phyloP scores from a whole-genome alignment of 768 basidiomycete species.

The Lactarius hengduanensis region DNA sequence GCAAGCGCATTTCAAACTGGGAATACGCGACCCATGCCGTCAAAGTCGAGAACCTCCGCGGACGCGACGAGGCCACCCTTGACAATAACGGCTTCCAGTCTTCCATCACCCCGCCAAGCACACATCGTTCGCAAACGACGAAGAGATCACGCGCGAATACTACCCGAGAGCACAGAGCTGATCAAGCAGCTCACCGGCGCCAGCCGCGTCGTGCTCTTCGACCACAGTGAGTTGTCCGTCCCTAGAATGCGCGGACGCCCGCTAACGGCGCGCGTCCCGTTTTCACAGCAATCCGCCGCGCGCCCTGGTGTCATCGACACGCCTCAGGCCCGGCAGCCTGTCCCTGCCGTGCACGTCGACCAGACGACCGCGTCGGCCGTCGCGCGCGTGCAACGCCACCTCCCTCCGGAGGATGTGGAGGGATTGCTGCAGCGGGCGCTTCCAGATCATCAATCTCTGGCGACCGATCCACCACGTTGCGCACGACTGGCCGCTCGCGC shows the following conservation, averaged over 20 bases:
- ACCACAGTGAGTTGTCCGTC: slow-evolving; percentile 50
- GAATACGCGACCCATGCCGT: slow-evolving; percentile 35
- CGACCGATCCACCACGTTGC: slow-evolving; percentile 48
- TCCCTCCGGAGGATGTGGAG: slow-evolving; percentile 41
- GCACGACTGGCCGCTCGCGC: slow-evolving; percentile 48
- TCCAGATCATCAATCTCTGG: slow-evolving; percentile 57
- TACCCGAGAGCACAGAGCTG: slow-evolving; percentile 58
- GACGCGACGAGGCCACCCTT: slow-evolving; percentile 44
- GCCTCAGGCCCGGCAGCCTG: slow-evolving; percentile 46
- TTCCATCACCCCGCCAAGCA: slow-evolving; percentile 40
- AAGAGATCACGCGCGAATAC: slow-evolving; percentile 54
- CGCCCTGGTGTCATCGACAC: slow-evolving; percentile 40
- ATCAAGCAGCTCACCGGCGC: slow-evolving; percentile 62
- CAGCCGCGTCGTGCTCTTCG: slow-evolving; percentile 56
- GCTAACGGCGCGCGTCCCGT: not conserved
- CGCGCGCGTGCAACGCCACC: slow-evolving; percentile 45
- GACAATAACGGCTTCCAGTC: slow-evolving; percentile 55
- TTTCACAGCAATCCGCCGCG: slow-evolving; percentile 42
- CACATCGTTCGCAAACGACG: slow-evolving; percentile 49
- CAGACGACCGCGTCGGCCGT: slow-evolving; percentile 43
- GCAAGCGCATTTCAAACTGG: slow-evolving; percentile 42
- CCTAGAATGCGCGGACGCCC: not conserved
- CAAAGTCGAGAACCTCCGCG: slow-evolving; percentile 53
- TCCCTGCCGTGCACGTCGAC: slow-evolving; percentile 45
- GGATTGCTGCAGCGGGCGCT: slow-evolving; percentile 43